Evolutionary conservation across 2,329 filamentous ascomycete species (phyloP).

Genomic region (Neophaeococcomyces aloes): DNA sequence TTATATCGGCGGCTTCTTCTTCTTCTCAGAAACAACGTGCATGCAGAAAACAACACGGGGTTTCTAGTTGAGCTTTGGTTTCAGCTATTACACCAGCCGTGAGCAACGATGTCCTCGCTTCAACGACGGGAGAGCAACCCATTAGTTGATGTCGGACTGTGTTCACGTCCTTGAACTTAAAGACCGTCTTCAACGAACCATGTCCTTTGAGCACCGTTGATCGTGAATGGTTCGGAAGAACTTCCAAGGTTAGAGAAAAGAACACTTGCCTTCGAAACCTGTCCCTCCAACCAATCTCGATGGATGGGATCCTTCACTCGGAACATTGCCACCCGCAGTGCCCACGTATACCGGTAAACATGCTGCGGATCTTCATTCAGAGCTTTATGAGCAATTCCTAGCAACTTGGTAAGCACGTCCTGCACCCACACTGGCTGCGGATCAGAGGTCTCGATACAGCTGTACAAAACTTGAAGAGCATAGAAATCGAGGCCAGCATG

Average conservation of each 20-base stretch:
- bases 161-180: background rate
- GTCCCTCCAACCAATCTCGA: constrained; percentile 7
- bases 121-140: background rate
- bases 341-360: constrained; percentile 10
- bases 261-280: constrained; percentile 5
- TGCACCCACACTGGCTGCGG: constrained; percentile 1
- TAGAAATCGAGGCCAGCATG: constrained; percentile 10
- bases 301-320: constrained; percentile 9
- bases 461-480: constrained; percentile 8
- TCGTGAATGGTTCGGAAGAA: background rate
- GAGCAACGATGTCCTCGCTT: background rate
- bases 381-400: constrained; percentile 9
- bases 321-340: constrained; percentile 7
- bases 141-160: background rate
- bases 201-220: background rate
- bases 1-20: too few species aligned
- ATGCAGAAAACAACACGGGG: too few species aligned
- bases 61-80: too few species aligned
- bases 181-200: constrained; percentile 2
- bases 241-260: constrained; percentile 8
- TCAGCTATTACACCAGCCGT: background rate
- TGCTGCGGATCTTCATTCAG: constrained; percentile 6
- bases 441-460: constrained; percentile 3
- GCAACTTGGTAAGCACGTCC: constrained; percentile 2
- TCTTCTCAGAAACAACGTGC: too few species aligned